Evolutionary conservation across 139 green algal species (phyloP).

Genomic region (Chlamydomonas eustigma): DNA sequence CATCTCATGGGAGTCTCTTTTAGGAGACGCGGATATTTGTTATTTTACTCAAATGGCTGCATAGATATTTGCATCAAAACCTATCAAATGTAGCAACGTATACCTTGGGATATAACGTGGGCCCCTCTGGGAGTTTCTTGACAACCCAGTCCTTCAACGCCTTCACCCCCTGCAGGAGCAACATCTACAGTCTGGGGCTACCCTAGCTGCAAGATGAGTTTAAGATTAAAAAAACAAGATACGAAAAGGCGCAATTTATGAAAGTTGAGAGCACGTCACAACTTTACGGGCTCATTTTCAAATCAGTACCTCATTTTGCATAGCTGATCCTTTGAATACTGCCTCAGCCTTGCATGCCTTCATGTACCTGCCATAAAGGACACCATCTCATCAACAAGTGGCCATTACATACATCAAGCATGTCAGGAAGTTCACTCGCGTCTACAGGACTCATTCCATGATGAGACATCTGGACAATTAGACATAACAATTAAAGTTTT

Average conservation of each 20-base stretch:
- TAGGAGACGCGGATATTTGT: too few relatives aligned
- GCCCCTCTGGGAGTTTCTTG: conserved; percentile 65
- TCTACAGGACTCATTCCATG: too few relatives aligned
- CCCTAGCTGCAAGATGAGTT: not conserved
- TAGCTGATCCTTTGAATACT: conserved; percentile 46
- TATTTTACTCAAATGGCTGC: too few relatives aligned
- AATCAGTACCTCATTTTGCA: not conserved
- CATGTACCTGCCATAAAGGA: conserved; percentile 22
- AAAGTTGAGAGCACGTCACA: not conserved
- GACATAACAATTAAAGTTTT: too few relatives aligned
- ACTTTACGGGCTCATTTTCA: not conserved
- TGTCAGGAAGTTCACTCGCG: too few relatives aligned
- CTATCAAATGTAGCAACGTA: not conserved
- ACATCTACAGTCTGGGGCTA: not conserved
- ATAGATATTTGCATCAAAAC: not conserved
- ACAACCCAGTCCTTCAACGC: conserved; percentile 60
- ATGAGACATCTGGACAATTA: too few relatives aligned
- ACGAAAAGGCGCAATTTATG: not conserved
- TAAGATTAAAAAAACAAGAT: not conserved
- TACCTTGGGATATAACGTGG: conserved; percentile 80
- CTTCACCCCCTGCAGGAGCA: conserved; percentile 16
- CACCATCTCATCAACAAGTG: too few relatives aligned
- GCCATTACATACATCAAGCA: too few relatives aligned
- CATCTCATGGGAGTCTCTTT: too few relatives aligned
- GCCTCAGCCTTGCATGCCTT: conserved; percentile 11